These are phyloP conservation scores for Hyphopichia buzzinii DNA, from an alignment of 1,139 yeast genomes.

Conservation along the genomic window DNA sequence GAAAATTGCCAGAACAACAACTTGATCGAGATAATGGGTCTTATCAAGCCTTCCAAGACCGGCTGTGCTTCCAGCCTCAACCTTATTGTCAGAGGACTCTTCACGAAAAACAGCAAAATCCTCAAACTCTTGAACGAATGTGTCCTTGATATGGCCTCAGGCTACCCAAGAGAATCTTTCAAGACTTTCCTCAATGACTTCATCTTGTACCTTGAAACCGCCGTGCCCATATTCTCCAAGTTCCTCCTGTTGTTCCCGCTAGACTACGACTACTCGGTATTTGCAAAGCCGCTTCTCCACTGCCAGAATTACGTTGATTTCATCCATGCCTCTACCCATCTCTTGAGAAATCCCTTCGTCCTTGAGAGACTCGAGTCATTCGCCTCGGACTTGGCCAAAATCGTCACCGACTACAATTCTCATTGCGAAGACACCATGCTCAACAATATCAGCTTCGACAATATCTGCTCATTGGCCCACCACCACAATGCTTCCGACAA, in stretches of 20 bases:
- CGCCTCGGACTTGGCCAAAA: constrained; percentile 14
- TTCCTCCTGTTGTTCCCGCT: constrained; percentile 20
- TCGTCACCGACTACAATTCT: constrained; percentile 19
- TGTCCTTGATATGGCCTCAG: constrained; percentile 12
- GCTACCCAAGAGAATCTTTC: constrained; percentile 23
- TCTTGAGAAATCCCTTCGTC: constrained; percentile 42
- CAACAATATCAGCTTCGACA: constrained; percentile 35
- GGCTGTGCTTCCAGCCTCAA: constrained; percentile 19
- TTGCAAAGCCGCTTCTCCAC: constrained; percentile 33
- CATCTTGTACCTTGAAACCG: constrained; percentile 39
- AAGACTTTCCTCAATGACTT: constrained; percentile 40
- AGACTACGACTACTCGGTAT: constrained; percentile 13
- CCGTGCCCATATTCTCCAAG: constrained; percentile 31
- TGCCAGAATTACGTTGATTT: constrained; percentile 31
- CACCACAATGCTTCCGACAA: not conserved
- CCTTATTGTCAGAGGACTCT: constrained; percentile 37
- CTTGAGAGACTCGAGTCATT: constrained; percentile 28
- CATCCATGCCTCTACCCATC: constrained; percentile 18
- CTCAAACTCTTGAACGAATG: constrained; percentile 21
- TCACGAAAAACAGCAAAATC: constrained; percentile 38
- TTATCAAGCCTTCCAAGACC: constrained; percentile 29
- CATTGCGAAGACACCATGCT: constrained; percentile 19
- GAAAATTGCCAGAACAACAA: constrained; percentile 30
- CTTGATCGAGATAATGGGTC: constrained; percentile 36
- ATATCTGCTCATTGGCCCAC: constrained; percentile 15